Evolutionary conservation across 768 basidiomycete genomes (phyloP).

Genomic region (Baorangia bicolor): DNA sequence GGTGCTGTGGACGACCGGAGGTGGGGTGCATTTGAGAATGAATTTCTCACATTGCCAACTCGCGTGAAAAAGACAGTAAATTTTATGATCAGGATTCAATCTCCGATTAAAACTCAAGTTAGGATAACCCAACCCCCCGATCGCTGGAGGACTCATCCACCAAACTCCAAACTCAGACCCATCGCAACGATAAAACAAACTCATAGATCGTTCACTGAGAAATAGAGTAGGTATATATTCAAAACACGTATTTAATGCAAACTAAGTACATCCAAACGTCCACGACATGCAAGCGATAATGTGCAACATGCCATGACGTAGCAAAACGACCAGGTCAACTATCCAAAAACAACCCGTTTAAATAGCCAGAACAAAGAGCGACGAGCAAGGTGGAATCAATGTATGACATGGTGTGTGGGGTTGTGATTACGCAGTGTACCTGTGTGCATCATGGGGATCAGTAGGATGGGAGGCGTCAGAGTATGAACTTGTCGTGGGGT

Average conservation of each 20-base stretch:
- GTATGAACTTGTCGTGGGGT: not conserved
- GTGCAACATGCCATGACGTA: not conserved
- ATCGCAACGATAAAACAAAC: not conserved
- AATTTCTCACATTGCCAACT: too few relatives aligned
- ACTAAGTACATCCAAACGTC: not conserved
- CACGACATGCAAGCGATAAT: not conserved
- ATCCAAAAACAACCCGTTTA: not conserved
- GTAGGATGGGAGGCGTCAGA: not conserved
- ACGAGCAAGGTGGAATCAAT: not conserved
- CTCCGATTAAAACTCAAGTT: too few relatives aligned
- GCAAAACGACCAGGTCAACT: not conserved
- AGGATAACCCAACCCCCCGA: too few relatives aligned
- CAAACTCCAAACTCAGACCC: not conserved
- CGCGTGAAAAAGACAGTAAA: too few relatives aligned
- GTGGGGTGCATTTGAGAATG: too few relatives aligned
- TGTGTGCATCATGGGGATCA: not conserved
- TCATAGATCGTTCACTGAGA: not conserved
- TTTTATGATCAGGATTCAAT: too few relatives aligned
- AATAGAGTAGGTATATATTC: not conserved
- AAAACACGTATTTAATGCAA: not conserved
- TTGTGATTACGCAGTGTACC: not conserved
- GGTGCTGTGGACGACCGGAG: too few relatives aligned
- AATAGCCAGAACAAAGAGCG: not conserved
- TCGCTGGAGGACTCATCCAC: too few relatives aligned
- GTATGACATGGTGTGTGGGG: too few relatives aligned